Percentiles rank a stretch among this genome's conserved stretches.
Conservation (phyloP, 2,329 filamentous ascomycete species). For the Pleochaeta shiraiana region DNA sequence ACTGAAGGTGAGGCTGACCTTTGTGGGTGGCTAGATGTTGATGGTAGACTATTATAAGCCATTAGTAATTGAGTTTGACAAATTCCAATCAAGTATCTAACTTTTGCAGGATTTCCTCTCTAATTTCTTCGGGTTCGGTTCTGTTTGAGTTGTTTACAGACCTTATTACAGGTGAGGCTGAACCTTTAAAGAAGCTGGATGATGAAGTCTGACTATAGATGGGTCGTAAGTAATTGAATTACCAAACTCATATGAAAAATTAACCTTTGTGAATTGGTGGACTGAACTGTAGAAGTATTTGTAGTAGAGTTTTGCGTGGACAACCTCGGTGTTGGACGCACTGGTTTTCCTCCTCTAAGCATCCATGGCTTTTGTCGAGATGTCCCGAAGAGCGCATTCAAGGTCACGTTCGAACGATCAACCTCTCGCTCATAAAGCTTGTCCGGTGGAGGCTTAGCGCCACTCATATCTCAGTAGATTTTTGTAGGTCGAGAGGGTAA, state of each 20-base stretch:
- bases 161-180: no score
- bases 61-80: no score
- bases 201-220: background rate
- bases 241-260: background rate
- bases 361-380: slow-evolving; percentile 19
- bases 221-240: background rate
- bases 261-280: background rate
- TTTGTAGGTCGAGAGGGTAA: background rate
- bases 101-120: no score
- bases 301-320: slow-evolving; percentile 9
- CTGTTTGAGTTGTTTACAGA: no score
- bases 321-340: slow-evolving; percentile 16
- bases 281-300: no score
- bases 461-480: background rate
- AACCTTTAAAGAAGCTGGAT: no score
- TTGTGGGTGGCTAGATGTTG: no score
- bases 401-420: slow-evolving; percentile 18
- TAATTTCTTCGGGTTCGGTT: no score
- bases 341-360: slow-evolving; percentile 11
- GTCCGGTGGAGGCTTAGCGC: slow-evolving; percentile 10
- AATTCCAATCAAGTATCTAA: no score
- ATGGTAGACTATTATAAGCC: no score
- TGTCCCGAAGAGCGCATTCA: slow-evolving; percentile 18
- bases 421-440: slow-evolving; percentile 17
- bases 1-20: no score